These are phyloP conservation scores for Colletotrichum phormii DNA, from an alignment of 2,329 filamentous ascomycete species.

Conservation along the genomic window DNA sequence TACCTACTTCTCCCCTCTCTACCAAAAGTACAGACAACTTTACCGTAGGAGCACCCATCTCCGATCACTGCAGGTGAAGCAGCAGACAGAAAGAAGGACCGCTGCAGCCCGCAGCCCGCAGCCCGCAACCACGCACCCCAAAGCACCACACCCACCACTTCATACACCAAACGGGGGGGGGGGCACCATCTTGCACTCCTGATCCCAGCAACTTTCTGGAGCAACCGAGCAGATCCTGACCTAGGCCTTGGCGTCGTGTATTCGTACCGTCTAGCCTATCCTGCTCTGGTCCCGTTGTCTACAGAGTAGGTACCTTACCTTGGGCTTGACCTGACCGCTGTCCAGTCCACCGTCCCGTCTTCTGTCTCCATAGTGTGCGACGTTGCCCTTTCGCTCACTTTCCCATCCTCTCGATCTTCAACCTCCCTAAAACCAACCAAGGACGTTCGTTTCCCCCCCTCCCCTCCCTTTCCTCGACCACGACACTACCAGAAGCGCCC, in stretches of 20 bases:
- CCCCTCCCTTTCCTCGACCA: slow-evolving; percentile 9
- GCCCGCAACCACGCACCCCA: neutral
- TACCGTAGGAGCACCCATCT: neutral
- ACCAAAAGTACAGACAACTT: neutral
- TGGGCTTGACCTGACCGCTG: neutral
- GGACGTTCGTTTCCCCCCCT: slow-evolving; percentile 24
- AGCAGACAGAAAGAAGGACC: neutral
- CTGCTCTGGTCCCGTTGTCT: neutral
- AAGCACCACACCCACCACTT: neutral
- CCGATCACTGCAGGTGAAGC: neutral
- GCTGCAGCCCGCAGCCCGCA: neutral
- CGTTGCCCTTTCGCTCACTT: slow-evolving; percentile 24
- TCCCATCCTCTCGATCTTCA: slow-evolving; percentile 31
- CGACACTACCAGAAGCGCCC: slow-evolving; percentile 25
- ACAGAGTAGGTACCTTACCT: no score
- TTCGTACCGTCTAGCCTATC: slow-evolving; percentile 12
- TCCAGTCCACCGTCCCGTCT: slow-evolving; percentile 6
- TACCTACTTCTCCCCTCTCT: slow-evolving; percentile 2
- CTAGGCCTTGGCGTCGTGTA: slow-evolving; percentile 1
- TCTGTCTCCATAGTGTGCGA: slow-evolving; percentile 29
- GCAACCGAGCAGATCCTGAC: slow-evolving; percentile 26
- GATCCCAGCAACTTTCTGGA: slow-evolving; percentile 20
- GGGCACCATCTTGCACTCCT: slow-evolving; percentile 24
- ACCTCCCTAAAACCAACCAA: slow-evolving; percentile 31
- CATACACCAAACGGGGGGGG: slow-evolving; percentile 22